A percentile compares a stretch with the other conserved stretches of the same genome.
Conservation (phyloP, 228 moss, liverwort and hornwort species). For the Sphagnum fallax region DNA sequence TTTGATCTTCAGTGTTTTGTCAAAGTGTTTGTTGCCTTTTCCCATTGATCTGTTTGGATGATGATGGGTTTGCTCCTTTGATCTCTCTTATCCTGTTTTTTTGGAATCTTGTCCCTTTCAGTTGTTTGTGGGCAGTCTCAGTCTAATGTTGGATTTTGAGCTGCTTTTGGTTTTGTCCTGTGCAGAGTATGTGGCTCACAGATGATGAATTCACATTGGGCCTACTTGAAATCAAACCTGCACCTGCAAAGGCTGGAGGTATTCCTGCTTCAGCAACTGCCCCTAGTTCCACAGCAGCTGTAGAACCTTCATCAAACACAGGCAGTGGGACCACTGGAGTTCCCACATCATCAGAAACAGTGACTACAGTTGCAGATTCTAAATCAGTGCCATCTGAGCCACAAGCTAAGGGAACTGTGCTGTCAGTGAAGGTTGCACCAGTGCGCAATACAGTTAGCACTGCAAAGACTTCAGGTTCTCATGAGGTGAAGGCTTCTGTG, state of each 20-base stretch:
- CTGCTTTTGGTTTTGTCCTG: constrained; percentile 4
- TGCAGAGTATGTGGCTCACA: constrained; percentile 90
- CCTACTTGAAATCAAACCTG: constrained; percentile 71
- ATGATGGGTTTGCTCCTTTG: too few species aligned
- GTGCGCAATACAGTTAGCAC: constrained; percentile 29
- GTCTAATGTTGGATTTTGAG: background rate
- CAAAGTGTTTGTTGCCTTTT: too few species aligned
- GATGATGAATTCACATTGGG: constrained; percentile 98
- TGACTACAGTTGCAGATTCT: constrained; percentile 11
- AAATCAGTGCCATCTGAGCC: constrained; percentile 31
- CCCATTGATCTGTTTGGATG: too few species aligned
- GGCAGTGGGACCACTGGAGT: constrained; percentile 17
- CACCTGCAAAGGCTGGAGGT: constrained; percentile 46
- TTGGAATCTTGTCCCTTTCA: too few species aligned
- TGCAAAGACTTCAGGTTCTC: constrained; percentile 24
- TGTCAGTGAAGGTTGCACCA: constrained; percentile 47
- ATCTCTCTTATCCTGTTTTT: too few species aligned
- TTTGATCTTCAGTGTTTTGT: too few species aligned
- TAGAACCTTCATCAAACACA: constrained; percentile 28
- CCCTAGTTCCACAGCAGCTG: constrained; percentile 31
- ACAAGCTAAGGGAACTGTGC: constrained; percentile 20
- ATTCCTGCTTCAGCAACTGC: constrained; percentile 38
- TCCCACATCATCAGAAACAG: constrained; percentile 20
- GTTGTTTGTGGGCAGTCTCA: too few species aligned
- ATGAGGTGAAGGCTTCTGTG: constrained; percentile 25